phyloP scores from a whole-genome alignment of 78 protist genomes.

The Dictyostelium intermedium region DNA sequence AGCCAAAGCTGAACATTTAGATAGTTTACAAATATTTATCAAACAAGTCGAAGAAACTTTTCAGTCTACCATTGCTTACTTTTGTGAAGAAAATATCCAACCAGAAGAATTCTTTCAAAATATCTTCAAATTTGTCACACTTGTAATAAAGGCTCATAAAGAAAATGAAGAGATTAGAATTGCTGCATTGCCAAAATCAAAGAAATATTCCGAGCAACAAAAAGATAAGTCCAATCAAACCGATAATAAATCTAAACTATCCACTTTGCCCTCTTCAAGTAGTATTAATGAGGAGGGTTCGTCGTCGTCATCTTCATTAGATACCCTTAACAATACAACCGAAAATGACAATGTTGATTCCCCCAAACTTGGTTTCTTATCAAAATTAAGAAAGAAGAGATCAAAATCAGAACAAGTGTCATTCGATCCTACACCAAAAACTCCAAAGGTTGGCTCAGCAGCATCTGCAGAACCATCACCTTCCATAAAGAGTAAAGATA shows the following conservation, averaged over 20 bases:
- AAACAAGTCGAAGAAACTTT: constrained; percentile 36
- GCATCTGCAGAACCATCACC: neutral
- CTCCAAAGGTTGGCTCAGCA: neutral
- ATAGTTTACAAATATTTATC: constrained; percentile 4
- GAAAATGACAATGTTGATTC: neutral
- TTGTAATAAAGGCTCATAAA: constrained; percentile 6
- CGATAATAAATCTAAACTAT: neutral
- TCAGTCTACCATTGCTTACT: constrained; percentile 1
- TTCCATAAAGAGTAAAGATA: neutral
- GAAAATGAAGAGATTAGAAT: constrained; percentile 22
- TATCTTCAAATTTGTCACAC: neutral
- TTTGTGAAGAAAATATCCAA: constrained; percentile 23
- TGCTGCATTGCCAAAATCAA: neutral
- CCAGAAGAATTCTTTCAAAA: constrained; percentile 70
- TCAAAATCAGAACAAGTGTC: neutral
- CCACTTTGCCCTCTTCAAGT: neutral
- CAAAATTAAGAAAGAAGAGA: neutral
- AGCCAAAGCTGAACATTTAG: neutral
- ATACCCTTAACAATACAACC: neutral
- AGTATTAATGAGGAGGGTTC: neutral
- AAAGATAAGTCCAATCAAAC: neutral
- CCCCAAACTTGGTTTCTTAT: neutral
- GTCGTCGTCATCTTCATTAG: neutral
- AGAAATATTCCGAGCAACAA: neutral
- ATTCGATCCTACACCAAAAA: neutral